Evolutionary conservation across 768 basidiomycete species (phyloP), one percentile per base, ranked within the genome.

Genomic region (Pleurotus sapidus): DNA sequence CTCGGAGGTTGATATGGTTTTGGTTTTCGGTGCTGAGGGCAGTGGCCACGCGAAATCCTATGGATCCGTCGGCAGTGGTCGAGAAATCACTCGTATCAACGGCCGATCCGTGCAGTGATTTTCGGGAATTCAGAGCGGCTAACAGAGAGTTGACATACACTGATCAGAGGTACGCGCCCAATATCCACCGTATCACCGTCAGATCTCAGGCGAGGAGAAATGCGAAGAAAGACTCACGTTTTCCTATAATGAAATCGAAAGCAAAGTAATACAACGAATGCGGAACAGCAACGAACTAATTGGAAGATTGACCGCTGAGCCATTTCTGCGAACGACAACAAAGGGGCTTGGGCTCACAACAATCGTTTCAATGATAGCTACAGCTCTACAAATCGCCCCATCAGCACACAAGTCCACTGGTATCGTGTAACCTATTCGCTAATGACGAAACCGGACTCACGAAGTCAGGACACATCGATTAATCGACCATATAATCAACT

Each of bases 401-500:
- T 20, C 20, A 20, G 20, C 20, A 20, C 20, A 3, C 20, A 20
- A 20, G 20, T 20, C 20, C 20, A 20, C 3, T 20, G 20, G 1
- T 20, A 20, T 20, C 1, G 20, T 20, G 20, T 20, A 20, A 3
- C 20, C 20, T 20, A 20, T 20, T 20, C 20, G 20, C 20, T 20
- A 15, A 63, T 38, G 27, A 55, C 11, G 6, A 27, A 57, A 30
- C 11, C 2, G 30, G 8, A 30, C 79, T 38, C 59, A 81, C 80
- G 76, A 76, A n/a, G 81, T 83, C 20, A 83, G 65, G 40, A 81
- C 62, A 64, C 80, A 82, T 9, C 80, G 76, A 61, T 82, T 79
- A 42, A 81, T 78, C 2, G 78, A 76, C 57, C 74, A 79, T 18
- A 81, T 65, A 3, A 82, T 77, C 20, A 83, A 64, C 43, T 65